Base-by-base conservation (phyloP, 768 basidiomycete species). In the Leccinum disarticulatum region DNA sequence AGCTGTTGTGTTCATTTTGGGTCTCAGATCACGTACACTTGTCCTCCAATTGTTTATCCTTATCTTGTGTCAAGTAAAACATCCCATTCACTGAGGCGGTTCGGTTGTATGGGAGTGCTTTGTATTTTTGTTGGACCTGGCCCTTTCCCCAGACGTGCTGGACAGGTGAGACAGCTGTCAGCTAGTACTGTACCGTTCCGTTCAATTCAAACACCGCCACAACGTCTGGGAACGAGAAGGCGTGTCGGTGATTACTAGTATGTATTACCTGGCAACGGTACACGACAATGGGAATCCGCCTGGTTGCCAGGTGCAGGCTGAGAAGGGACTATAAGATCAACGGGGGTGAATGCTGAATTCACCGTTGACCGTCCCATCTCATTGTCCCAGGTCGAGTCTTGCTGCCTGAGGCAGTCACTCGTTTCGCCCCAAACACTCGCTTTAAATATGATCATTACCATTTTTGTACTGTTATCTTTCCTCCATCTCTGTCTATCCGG, bases 321-420 rank as follows among this genome's bases (percentile, higher is more conserved):
- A 22, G 22, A 22, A 22, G 3, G 27, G 49, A 55, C 13, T 56
- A 66, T 58, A 66, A 66, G 33, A 58, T 56, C 10, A n/a, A 19
- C 41, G 41, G 19, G 9, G 25, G 27, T 11, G 41, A 55, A 51
- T 50, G 52, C n/a, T 15, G 15, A 15, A 15, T n/a, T 22, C 6
- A 19, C 17, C 14, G n/a, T 3, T 15, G 6, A 55, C 54, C 41
- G 31, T 17, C 38, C 19, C 27, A 51, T 50, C 13, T 13, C 6
- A n/a, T 49, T 19, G 50, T 46, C 19, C 38, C 17, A 36, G 43
- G 19, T 25, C 30, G 47, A 25, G 57, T 33, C 48, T 41, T 60
- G 46, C 30, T 38, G 66, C 66, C 63, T n/a, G 65, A 62, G 61
- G 65, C 57, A n/a, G 51, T 30, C 70, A 1, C 50, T 70, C 68